Evolutionary conservation across 2,329 filamentous ascomycete genomes (phyloP).

Genomic region (Leptographium procerum): DNA sequence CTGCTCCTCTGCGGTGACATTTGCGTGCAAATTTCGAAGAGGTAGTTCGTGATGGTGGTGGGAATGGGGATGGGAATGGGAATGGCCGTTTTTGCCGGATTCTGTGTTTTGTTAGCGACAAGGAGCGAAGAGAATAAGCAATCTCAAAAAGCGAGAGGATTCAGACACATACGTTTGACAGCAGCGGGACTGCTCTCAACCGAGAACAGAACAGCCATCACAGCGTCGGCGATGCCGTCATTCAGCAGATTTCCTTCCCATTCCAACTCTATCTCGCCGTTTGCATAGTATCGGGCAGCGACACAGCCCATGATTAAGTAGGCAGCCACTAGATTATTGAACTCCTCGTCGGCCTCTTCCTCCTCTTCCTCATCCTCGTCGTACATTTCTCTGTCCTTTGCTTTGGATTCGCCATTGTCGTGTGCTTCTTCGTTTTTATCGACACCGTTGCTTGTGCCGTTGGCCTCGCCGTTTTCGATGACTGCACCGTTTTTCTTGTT

Average conservation of each 20-base stretch:
- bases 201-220: conserved; percentile 83
- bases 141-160: not conserved
- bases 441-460: conserved; percentile 21
- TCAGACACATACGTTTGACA: conserved; percentile 59
- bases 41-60: conserved; percentile 29
- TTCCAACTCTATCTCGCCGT: conserved; percentile 77
- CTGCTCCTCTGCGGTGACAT: conserved; percentile 61
- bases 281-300: conserved; percentile 62
- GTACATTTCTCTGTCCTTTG: conserved; percentile 13
- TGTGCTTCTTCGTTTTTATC: conserved; percentile 19
- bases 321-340: conserved; percentile 50
- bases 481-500: conserved; percentile 15
- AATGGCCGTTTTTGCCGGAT: conserved; percentile 40
- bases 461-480: conserved; percentile 8
- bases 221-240: conserved; percentile 93
- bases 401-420: conserved; percentile 20
- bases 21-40: conserved; percentile 60
- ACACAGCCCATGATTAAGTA: conserved; percentile 85
- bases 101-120: conserved; percentile 28
- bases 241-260: conserved; percentile 99
- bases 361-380: conserved; percentile 31
- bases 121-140: not conserved
- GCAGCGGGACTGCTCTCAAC: conserved; percentile 91
- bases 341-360: conserved; percentile 40
- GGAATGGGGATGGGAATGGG: conserved; percentile 37